Percentiles rank a stretch among this genome's conserved stretches.
phyloP scores from a whole-genome alignment of 352 stramenopile species.

The Pythium dissimile region DNA sequence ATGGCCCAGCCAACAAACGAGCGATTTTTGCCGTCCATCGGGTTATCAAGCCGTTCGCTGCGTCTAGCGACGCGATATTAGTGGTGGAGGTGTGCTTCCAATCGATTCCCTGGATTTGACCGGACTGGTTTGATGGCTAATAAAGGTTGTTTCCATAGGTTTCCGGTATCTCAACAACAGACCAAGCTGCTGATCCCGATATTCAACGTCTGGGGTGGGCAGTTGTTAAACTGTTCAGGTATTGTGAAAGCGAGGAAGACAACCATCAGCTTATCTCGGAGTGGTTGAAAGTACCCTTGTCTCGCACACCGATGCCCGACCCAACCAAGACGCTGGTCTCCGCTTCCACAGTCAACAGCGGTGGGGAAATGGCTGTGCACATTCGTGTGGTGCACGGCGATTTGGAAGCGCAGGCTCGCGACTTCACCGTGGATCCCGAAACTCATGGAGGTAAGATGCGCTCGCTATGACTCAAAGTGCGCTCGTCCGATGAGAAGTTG shows the following conservation, averaged over 20 bases:
- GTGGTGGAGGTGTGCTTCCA: conserved; percentile 23
- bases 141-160: not conserved
- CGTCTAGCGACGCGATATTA: conserved; percentile 3
- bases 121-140: not conserved
- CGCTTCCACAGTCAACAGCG: not conserved
- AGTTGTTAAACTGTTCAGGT: conserved; percentile 23
- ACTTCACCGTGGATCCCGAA: conserved; percentile 11
- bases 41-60: conserved; percentile 19
- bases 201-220: conserved; percentile 26
- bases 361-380: conserved; percentile 8
- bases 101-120: not conserved
- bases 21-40: conserved; percentile 19
- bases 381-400: conserved; percentile 18
- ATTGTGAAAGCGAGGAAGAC: not conserved
- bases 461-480: not conserved
- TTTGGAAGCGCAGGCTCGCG: not conserved
- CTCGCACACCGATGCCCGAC: conserved; percentile 25
- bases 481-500: not conserved
- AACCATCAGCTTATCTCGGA: conserved; percentile 11
- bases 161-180: not conserved
- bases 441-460: conserved; percentile 9
- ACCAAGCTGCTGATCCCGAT: not conserved
- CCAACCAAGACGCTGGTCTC: conserved; percentile 5
- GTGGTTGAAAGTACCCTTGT: conserved; percentile 18
- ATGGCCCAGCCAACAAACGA: conserved; percentile 21